These are phyloP conservation scores for Cutaneotrichosporon mucoides DNA, from an alignment of 1,284 basidiomycete genomes.

Conservation along the genomic window DNA sequence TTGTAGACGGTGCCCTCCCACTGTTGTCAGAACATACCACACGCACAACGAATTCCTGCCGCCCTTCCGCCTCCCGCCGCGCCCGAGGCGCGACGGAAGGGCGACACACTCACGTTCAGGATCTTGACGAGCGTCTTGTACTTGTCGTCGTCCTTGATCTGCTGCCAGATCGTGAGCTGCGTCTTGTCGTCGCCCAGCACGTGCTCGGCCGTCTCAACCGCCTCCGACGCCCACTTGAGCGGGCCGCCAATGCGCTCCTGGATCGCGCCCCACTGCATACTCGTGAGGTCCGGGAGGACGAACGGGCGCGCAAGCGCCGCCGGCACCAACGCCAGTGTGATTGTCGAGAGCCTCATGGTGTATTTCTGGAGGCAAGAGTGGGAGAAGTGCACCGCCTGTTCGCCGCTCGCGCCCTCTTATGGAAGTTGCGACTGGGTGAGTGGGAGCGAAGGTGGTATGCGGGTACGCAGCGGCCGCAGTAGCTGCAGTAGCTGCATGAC, in stretches of 20 bases:
- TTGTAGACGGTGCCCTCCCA: slow-evolving; percentile 40
- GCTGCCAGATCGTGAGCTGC: slow-evolving; percentile 44
- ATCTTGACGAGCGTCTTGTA: slow-evolving; percentile 48
- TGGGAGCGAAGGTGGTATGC: no score
- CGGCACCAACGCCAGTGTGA: neutral
- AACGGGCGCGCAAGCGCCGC: neutral
- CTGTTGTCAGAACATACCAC: slow-evolving; percentile 10
- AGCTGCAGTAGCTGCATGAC: no score
- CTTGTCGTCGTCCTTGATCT: slow-evolving; percentile 41
- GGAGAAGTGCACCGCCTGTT: no score
- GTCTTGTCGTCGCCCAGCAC: slow-evolving; percentile 23
- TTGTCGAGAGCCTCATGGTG: neutral
- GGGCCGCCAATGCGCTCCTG: neutral
- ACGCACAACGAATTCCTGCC: neutral
- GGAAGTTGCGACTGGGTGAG: no score
- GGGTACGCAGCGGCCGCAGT: no score
- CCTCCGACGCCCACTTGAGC: neutral
- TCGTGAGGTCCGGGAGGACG: neutral
- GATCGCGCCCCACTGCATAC: slow-evolving; percentile 1
- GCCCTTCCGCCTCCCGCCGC: neutral
- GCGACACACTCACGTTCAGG: slow-evolving; percentile 35
- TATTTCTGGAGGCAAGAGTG: no score
- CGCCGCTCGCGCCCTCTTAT: no score
- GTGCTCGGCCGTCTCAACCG: neutral
- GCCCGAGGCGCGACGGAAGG: neutral